Percentiles rank a stretch among this genome's conserved stretches.
phyloP scores from a whole-genome alignment of 192 early-diverging fungal genomes.

The Piromyces finnis region DNA sequence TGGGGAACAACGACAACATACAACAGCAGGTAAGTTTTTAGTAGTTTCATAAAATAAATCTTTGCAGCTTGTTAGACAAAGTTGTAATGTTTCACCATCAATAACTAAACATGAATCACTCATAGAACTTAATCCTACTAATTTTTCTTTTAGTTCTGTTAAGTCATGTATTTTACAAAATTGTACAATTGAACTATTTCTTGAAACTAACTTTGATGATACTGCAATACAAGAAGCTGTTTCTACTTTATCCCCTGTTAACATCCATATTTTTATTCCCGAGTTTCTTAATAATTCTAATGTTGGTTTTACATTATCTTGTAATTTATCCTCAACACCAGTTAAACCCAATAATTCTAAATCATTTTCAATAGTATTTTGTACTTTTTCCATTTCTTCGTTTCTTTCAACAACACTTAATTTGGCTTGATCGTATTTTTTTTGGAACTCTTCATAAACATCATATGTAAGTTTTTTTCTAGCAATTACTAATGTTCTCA shows the following conservation, averaged over 20 bases:
- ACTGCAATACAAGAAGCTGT: conserved; percentile 91
- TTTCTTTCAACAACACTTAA: conserved; percentile 52
- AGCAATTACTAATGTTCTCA: conserved; percentile 85
- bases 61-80: conserved; percentile 51
- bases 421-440: conserved; percentile 38
- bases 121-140: conserved; percentile 51
- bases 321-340: conserved; percentile 90
- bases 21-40: conserved; percentile 59
- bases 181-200: conserved; percentile 70
- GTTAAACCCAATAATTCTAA: conserved; percentile 81
- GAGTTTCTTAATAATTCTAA: conserved; percentile 79
- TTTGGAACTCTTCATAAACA: conserved; percentile 8
- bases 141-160: conserved; percentile 38
- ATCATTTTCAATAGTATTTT: conserved; percentile 58
- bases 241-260: conserved; percentile 95
- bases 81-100: conserved; percentile 55
- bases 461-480: conserved; percentile 61
- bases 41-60: conserved; percentile 69
- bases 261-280: conserved; percentile 89
- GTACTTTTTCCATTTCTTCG: conserved; percentile 40
- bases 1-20: conserved; percentile 88
- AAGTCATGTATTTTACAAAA: conserved; percentile 22
- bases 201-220: conserved; percentile 71
- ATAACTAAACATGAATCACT: conserved; percentile 70
- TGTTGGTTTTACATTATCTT: conserved; percentile 78